Conservation (phyloP, 805 yeast species). For the Starmerella asiatica region DNA sequence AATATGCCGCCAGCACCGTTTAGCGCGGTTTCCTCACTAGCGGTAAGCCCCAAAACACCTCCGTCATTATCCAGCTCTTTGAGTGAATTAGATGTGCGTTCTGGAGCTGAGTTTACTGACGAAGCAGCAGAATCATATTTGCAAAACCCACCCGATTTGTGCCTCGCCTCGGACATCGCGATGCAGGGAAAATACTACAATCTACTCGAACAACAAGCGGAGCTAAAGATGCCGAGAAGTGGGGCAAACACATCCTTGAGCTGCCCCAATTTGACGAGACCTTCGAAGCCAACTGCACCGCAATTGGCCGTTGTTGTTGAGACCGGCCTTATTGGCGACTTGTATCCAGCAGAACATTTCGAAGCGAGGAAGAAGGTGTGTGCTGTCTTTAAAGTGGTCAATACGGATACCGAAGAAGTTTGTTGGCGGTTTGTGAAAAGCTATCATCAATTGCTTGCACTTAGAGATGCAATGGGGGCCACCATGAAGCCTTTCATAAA, state of each 20-base stretch:
- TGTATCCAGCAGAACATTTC: slow-evolving; percentile 2
- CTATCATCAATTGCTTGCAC: slow-evolving; percentile 42
- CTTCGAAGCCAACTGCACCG: not conserved
- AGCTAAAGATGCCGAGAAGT: not conserved
- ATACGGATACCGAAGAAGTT: slow-evolving; percentile 41
- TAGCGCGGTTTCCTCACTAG: not conserved
- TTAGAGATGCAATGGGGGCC: slow-evolving; percentile 46
- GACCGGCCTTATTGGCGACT: slow-evolving; percentile 4
- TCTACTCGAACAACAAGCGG: not conserved
- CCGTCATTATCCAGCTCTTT: not conserved
- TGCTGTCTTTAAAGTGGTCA: slow-evolving; percentile 29
- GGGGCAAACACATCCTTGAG: not conserved
- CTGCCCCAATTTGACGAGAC: too few relatives aligned
- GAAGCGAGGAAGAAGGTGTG: slow-evolving; percentile 3
- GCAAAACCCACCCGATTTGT: not conserved
- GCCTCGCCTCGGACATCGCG: not conserved
- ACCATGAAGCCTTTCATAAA: slow-evolving; percentile 30
- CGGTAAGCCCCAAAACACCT: not conserved
- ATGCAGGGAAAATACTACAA: not conserved
- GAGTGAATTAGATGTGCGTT: not conserved
- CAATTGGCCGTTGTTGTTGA: slow-evolving; percentile 3
- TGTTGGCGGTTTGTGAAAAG: slow-evolving; percentile 64
- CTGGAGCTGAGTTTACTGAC: not conserved
- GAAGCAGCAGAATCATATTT: not conserved
- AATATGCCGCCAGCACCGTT: too few relatives aligned